Base-by-base conservation (phyloP, 2,329 filamentous ascomycete genomes). In the Dendryphion nanum region DNA sequence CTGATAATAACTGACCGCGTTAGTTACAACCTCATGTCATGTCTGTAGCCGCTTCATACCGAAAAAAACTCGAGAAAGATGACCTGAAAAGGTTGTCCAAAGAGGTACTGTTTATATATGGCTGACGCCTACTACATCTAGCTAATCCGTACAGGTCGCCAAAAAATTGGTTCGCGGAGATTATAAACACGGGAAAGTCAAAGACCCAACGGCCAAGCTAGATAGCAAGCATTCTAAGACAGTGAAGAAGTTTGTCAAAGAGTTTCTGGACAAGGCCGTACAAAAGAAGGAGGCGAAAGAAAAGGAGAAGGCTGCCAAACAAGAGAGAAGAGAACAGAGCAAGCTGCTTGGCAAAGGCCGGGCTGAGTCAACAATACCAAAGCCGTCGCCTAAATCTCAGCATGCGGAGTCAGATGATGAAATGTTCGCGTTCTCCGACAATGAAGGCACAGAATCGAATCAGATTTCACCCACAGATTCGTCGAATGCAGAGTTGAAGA, bases 81-180 rank as follows among this genome's bases (percentile, higher is more conserved):
- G 78, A 83, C 42, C 59, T 83, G 30, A 84, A 84, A 59, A 73
- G 78, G 29, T 76, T 81, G 48, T 79, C 76, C 5, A 83, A 83
- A 66, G 79, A 84, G 63, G 77, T 79, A 59, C 24, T n/a, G 47
- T 26, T 8, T 16, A 15, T 24, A 21, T 23, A n/a, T 17, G 4
- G 2, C 17, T 21, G 4, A 18, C 21, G 30, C 15, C 6, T 23
- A 19, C 2, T 20, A 8, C 15, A n/a, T 32, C 29, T 8, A 21
- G 40, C 13, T 50, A 57, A 15, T 58, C 41, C 14, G 6, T 37
- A 4, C 41, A 78, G 64, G 78, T 91, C 32, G 82, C 82, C 40
- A 95, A 95, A 68, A 95, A 91, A 65, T 78, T 97, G 12, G 90
- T 95, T 15, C 81, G 86, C 14, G 93, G 89, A 0, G 91, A 97